Conservation (phyloP, 805 yeast genomes). For the Hanseniaspora taiwanica region DNA sequence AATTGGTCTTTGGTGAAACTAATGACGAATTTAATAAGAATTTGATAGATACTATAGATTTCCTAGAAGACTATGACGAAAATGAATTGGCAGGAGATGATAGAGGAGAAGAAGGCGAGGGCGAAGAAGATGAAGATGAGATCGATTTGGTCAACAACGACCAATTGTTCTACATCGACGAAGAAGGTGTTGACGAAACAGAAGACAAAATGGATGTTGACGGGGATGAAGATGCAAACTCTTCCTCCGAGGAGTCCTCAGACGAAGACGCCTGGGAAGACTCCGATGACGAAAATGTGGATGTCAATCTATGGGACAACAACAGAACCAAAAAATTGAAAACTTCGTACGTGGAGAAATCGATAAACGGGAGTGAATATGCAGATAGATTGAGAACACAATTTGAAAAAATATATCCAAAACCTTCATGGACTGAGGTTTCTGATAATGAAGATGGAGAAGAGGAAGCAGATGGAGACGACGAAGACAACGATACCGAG, state of each 20-base stretch:
- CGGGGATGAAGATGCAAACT: constrained; percentile 13
- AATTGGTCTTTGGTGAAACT: constrained; percentile 77
- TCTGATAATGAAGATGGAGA: constrained; percentile 19
- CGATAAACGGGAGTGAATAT: constrained; percentile 47
- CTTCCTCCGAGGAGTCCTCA: constrained; percentile 10
- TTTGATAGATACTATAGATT: constrained; percentile 46
- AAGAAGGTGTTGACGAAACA: constrained; percentile 24
- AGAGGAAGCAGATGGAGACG: constrained; percentile 13
- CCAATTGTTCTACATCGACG: constrained; percentile 43
- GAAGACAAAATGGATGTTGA: constrained; percentile 24
- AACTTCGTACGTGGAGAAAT: constrained; percentile 37
- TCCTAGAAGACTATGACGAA: constrained; percentile 27
- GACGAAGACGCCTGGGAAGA: constrained; percentile 61
- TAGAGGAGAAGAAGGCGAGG: constrained; percentile 11
- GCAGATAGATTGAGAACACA: constrained; percentile 57
- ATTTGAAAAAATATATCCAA: constrained; percentile 58
- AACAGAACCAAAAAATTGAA: constrained; percentile 64
- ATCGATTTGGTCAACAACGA: constrained; percentile 30
- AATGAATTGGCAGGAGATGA: constrained; percentile 20
- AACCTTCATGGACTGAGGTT: constrained; percentile 76
- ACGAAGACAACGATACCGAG: constrained; percentile 19
- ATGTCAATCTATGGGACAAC: constrained; percentile 43
- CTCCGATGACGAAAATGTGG: constrained; percentile 73
- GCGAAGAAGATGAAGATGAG: constrained; percentile 19
- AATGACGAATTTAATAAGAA: constrained; percentile 55